Percentiles rank a stretch among this genome's conserved stretches.
These are phyloP conservation scores for Rhypophila decipiens DNA, from an alignment of 495 filamentous ascomycete genomes.

Conservation along the genomic window DNA sequence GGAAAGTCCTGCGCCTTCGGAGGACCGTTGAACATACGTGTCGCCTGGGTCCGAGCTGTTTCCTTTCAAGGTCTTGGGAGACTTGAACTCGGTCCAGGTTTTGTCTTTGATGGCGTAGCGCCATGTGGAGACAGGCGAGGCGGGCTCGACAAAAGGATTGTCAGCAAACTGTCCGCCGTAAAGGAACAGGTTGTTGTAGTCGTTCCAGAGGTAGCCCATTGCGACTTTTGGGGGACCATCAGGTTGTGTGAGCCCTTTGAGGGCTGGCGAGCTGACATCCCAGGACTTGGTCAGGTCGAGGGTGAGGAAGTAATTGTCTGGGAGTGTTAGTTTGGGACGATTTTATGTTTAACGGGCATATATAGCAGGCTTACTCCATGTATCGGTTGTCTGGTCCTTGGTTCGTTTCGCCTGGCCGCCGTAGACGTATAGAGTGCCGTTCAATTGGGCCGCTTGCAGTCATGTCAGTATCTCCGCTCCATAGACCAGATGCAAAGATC, in stretches of 20 bases:
- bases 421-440: constrained; percentile 71
- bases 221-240: constrained; percentile 64
- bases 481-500: not conserved
- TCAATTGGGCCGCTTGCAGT: constrained; percentile 46
- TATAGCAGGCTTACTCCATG: constrained; percentile 58
- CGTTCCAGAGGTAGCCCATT: constrained; percentile 67
- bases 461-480: constrained; percentile 8
- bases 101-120: constrained; percentile 53
- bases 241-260: constrained; percentile 56
- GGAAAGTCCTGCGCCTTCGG: constrained; percentile 64
- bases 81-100: constrained; percentile 55
- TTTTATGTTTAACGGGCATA: too few relatives aligned
- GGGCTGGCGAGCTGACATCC: constrained; percentile 55
- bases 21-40: constrained; percentile 52
- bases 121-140: constrained; percentile 56
- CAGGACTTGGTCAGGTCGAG: constrained; percentile 61
- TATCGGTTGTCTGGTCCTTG: constrained; percentile 46
- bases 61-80: constrained; percentile 51
- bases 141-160: constrained; percentile 44
- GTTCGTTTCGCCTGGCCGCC: constrained; percentile 55
- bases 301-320: constrained; percentile 63
- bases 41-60: constrained; percentile 49
- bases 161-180: constrained; percentile 70
- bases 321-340: constrained; percentile 23
- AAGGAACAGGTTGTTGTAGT: constrained; percentile 57